Conservation (phyloP, 192 early-diverging fungal species). For the Chytriomyces sp. region DNA sequence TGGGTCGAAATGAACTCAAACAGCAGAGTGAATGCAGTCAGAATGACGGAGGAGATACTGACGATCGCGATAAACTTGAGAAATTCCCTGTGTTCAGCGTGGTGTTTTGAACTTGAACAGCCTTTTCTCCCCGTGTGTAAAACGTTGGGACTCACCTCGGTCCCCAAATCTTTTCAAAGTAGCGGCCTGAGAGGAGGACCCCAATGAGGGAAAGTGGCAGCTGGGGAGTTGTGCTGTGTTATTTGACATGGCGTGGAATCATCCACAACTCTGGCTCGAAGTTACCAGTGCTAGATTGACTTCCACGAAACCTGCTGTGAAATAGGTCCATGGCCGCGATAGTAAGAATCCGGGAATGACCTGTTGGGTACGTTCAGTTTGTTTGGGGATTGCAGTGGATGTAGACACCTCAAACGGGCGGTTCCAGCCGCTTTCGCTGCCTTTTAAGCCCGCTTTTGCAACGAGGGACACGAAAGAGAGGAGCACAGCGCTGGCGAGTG, state of each 20-base stretch:
- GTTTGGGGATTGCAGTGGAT: neutral
- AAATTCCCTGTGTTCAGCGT: conserved; percentile 53
- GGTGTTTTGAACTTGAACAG: neutral
- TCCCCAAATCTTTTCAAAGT: conserved; percentile 86
- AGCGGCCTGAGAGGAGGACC: conserved; percentile 67
- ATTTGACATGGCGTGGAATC: neutral
- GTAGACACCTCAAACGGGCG: conserved; percentile 24
- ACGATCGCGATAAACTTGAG: conserved; percentile 68
- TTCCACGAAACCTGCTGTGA: conserved; percentile 63
- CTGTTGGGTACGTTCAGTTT: neutral
- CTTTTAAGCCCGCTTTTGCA: neutral
- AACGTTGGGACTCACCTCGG: conserved; percentile 34
- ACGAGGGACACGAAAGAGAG: conserved; percentile 31
- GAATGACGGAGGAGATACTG: conserved; percentile 48
- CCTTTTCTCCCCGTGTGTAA: neutral
- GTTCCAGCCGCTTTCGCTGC: conserved; percentile 10
- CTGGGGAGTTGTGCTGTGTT: neutral
- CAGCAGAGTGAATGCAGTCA: conserved; percentile 59
- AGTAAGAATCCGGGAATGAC: conserved; percentile 25
- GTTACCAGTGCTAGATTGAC: conserved; percentile 51
- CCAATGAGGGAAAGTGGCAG: conserved; percentile 42
- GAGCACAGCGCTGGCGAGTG: conserved; percentile 14
- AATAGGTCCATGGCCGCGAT: conserved; percentile 56
- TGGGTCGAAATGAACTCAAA: conserved; percentile 59
- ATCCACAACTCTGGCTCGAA: neutral